Conservation (phyloP, 73 alveolate species). For the Halteria grandinella region DNA sequence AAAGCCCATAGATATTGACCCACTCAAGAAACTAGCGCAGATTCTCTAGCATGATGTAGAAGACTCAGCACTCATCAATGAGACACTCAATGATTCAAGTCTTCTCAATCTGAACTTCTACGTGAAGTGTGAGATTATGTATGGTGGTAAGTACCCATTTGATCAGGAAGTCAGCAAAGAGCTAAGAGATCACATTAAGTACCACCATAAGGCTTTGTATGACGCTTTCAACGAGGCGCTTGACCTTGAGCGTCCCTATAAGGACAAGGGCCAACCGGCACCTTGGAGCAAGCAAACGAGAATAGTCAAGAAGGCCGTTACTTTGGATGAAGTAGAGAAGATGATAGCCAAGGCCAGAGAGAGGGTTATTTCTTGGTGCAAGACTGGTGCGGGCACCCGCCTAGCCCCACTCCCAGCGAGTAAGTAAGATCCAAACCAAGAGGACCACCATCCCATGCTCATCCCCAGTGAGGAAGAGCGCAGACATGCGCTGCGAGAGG, state of each 20-base stretch:
- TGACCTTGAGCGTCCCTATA: slow-evolving; percentile 49
- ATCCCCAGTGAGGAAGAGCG: no score
- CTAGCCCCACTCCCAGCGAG: slow-evolving; percentile 37
- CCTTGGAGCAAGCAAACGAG: slow-evolving; percentile 56
- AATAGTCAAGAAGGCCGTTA: background rate
- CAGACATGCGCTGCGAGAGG: no score
- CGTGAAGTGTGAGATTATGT: slow-evolving; percentile 5
- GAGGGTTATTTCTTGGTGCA: slow-evolving; percentile 27
- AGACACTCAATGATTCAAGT: background rate
- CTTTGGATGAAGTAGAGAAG: slow-evolving; percentile 22
- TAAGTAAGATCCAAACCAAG: no score
- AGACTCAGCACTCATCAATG: background rate
- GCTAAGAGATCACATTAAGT: background rate
- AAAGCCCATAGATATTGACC: slow-evolving; percentile 37
- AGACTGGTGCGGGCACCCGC: slow-evolving; percentile 25
- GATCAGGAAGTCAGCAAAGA: slow-evolving; percentile 5
- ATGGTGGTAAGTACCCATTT: background rate
- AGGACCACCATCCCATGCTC: no score
- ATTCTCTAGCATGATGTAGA: slow-evolving; percentile 1
- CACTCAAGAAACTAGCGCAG: slow-evolving; percentile 7
- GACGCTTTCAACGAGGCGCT: slow-evolving; percentile 36
- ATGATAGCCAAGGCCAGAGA: slow-evolving; percentile 1
- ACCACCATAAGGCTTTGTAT: slow-evolving; percentile 34
- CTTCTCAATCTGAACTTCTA: slow-evolving; percentile 15
- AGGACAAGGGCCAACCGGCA: slow-evolving; percentile 30